Percentiles rank a stretch among this genome's conserved stretches.
Evolutionary conservation across 2,329 filamentous ascomycete species (phyloP).

Genomic region (Truncatella angustata): DNA sequence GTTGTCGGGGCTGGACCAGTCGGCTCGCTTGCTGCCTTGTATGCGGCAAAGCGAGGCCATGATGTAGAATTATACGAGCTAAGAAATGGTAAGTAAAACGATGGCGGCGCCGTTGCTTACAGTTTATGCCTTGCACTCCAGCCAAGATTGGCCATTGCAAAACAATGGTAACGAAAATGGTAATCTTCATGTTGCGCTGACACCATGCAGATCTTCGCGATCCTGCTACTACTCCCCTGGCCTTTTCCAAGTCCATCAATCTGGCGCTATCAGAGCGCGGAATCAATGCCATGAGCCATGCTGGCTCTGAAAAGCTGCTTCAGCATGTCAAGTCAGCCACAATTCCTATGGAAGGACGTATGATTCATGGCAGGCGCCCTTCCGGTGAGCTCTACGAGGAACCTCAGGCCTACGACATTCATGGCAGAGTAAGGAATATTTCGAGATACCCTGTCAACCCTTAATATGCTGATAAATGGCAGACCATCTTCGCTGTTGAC

Average conservation of each 20-base stretch:
- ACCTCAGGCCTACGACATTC: conserved; percentile 86
- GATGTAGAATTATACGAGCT: conserved; percentile 94
- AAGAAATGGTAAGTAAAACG: conserved; percentile 68
- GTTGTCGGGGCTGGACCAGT: conserved; percentile 93
- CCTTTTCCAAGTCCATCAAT: conserved; percentile 99
- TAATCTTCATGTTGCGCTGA: background rate
- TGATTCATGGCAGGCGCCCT: conserved; percentile 78
- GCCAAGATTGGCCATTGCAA: too few relatives aligned
- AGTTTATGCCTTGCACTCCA: too few relatives aligned
- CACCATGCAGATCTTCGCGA: conserved; percentile 76
- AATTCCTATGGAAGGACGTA: conserved; percentile 91
- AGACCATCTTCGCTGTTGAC: conserved; percentile 86
- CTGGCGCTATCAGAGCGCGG: conserved; percentile 90
- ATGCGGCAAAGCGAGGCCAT: conserved; percentile 84
- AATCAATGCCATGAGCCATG: conserved; percentile 79
- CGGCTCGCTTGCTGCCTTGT: conserved; percentile 85
- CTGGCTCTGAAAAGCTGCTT: conserved; percentile 65
- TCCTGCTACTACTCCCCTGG: conserved; percentile 77
- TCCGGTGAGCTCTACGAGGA: conserved; percentile 69
- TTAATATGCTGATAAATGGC: too few relatives aligned
- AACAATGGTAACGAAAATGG: background rate
- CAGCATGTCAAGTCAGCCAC: conserved; percentile 73
- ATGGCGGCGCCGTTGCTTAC: too few relatives aligned
- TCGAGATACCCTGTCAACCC: too few relatives aligned
- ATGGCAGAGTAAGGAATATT: conserved; percentile 80